These are phyloP conservation scores for Rhizopus stolonifer DNA, from an alignment of 371 early-diverging fungal species.

Conservation along the genomic window DNA sequence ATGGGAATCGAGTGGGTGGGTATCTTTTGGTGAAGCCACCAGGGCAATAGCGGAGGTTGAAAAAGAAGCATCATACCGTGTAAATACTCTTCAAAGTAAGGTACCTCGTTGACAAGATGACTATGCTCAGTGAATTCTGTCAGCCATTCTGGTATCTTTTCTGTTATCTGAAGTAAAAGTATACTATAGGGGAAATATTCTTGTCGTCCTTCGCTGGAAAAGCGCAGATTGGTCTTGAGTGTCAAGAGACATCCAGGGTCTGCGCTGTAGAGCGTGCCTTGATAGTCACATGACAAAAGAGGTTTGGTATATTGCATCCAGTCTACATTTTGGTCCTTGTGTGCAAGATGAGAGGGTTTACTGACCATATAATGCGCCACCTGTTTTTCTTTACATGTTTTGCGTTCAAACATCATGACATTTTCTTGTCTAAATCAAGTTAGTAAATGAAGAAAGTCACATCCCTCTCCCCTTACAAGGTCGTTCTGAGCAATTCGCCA, in stretches of 20 bases:
- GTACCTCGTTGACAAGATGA: constrained; percentile 89
- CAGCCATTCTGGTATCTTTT: constrained; percentile 86
- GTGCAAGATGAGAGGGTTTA: not conserved
- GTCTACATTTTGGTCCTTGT: not conserved
- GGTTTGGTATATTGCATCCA: constrained; percentile 12
- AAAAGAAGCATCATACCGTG: constrained; percentile 90
- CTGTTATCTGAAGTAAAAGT: constrained; percentile 87
- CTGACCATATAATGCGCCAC: too few species aligned
- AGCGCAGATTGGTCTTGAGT: constrained; percentile 19
- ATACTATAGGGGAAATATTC: constrained; percentile 94
- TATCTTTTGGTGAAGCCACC: constrained; percentile 91
- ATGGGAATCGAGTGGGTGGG: too few species aligned
- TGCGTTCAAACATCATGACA: not conserved
- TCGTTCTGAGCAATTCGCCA: constrained; percentile 13
- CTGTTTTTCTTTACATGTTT: not conserved
- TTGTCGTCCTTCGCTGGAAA: constrained; percentile 32
- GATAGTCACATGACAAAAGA: constrained; percentile 13
- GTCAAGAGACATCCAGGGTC: constrained; percentile 1
- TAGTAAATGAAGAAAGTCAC: too few species aligned
- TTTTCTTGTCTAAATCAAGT: too few species aligned
- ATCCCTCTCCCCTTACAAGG: too few species aligned
- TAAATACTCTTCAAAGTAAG: constrained; percentile 95
- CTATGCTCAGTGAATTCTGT: constrained; percentile 73
- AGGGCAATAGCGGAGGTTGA: constrained; percentile 88
- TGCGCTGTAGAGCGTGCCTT: constrained; percentile 10